phyloP scores from a whole-genome alignment of 768 basidiomycete species.

The Rhodotorula babjevae region DNA sequence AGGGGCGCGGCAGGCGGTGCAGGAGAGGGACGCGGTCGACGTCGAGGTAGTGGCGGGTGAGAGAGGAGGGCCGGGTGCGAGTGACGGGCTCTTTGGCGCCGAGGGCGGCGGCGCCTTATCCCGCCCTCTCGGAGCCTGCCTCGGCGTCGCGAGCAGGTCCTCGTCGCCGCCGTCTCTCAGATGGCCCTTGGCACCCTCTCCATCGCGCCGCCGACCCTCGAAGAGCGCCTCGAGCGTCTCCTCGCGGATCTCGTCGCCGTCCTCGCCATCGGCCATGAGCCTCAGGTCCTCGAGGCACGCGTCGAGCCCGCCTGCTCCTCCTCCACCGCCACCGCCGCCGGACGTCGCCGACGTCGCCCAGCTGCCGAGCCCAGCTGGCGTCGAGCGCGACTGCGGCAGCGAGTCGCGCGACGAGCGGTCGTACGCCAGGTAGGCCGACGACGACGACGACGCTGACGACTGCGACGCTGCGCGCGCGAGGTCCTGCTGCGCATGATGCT shows the following conservation, averaged over 20 bases:
- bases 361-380: neutral
- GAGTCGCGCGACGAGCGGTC: neutral
- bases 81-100: too few relatives aligned
- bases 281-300: slow-evolving; percentile 31
- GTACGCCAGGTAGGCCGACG: neutral
- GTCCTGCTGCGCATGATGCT: neutral
- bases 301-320: slow-evolving; percentile 10
- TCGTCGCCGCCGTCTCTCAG: neutral
- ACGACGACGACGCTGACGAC: neutral
- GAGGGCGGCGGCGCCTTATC: neutral
- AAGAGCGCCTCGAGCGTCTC: slow-evolving; percentile 1
- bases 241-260: neutral
- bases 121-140: neutral
- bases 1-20: slow-evolving; percentile 13
- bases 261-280: slow-evolving; percentile 14
- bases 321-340: too few relatives aligned
- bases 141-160: neutral
- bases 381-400: slow-evolving; percentile 10
- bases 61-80: neutral
- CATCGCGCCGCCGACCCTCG: neutral
- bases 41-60: neutral
- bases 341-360: neutral
- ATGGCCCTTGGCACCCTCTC: neutral
- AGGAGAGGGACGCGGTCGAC: neutral
- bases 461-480: neutral